phyloP scores from a whole-genome alignment of 2,329 filamentous ascomycete species.

The Penicillium sp. region DNA sequence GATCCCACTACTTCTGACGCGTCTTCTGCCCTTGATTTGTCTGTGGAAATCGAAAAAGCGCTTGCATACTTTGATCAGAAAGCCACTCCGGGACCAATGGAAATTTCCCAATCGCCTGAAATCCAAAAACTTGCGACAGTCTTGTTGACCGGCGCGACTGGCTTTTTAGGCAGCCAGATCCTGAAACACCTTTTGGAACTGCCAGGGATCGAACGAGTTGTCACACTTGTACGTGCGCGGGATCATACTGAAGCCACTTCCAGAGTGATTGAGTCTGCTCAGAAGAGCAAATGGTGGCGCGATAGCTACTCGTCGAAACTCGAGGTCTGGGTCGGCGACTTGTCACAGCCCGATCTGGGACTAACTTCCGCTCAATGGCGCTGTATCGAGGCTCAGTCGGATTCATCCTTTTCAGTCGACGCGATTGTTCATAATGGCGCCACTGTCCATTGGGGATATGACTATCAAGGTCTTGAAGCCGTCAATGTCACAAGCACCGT shows the following conservation, averaged over 20 bases:
- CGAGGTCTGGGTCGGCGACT: not conserved
- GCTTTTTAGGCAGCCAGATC: not conserved
- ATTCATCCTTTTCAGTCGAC: not conserved
- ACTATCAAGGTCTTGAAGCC: not conserved
- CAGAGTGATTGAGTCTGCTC: not conserved
- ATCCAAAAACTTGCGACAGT: not conserved
- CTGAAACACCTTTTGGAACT: not conserved
- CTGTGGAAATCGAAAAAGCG: not conserved
- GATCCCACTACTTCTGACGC: not conserved
- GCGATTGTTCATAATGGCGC: not conserved
- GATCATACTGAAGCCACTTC: not conserved
- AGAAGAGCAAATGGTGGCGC: not conserved
- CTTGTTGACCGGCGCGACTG: not conserved
- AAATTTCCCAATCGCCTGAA: not conserved
- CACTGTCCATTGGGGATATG: not conserved
- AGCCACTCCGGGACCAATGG: not conserved
- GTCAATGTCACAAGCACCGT: not conserved
- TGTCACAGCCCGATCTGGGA: not conserved
- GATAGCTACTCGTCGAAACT: not conserved
- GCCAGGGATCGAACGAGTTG: not conserved
- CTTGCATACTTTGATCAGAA: not conserved
- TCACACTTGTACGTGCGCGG: not conserved
- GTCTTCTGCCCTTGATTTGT: not conserved
- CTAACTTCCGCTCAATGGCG: not conserved
- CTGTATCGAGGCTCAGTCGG: not conserved